Evolutionary conservation across 2,329 filamentous ascomycete species (phyloP).

Genomic region (Fusarium papillatum): DNA sequence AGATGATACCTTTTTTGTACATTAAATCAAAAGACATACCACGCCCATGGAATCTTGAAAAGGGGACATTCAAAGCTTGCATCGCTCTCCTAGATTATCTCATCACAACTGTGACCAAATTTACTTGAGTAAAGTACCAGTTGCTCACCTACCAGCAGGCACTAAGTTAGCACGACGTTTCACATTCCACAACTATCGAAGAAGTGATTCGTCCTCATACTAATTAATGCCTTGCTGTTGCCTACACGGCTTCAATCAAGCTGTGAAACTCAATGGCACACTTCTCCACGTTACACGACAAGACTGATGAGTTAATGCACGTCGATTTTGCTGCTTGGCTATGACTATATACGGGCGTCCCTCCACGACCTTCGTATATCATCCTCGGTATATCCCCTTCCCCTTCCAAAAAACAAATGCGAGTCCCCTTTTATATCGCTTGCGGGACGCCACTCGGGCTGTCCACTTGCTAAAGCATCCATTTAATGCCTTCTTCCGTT

Average conservation of each 20-base stretch:
- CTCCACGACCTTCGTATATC: constrained; percentile 2
- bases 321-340: constrained; percentile 1
- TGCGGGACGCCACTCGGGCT: not conserved
- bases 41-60: constrained; percentile 9
- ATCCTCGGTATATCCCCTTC: constrained; percentile 1
- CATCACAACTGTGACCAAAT: not conserved
- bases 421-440: constrained; percentile 7
- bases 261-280: not conserved
- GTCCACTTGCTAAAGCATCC: not conserved
- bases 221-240: not conserved
- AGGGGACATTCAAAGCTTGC: not conserved
- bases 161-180: not conserved
- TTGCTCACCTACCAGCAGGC: not conserved
- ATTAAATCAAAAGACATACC: constrained; percentile 29
- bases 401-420: constrained; percentile 9
- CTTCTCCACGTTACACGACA: not conserved
- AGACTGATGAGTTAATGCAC: not conserved
- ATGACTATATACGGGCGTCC: constrained; percentile 10
- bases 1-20: constrained; percentile 44
- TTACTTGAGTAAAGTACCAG: not conserved
- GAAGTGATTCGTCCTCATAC: not conserved
- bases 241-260: not conserved
- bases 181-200: not conserved
- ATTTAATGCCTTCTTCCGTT: not conserved
- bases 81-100: not conserved